Percentiles rank a stretch among this genome's conserved stretches.
phyloP scores from a whole-genome alignment of 2,329 filamentous ascomycete species.

The Cytospora paraplurivora region DNA sequence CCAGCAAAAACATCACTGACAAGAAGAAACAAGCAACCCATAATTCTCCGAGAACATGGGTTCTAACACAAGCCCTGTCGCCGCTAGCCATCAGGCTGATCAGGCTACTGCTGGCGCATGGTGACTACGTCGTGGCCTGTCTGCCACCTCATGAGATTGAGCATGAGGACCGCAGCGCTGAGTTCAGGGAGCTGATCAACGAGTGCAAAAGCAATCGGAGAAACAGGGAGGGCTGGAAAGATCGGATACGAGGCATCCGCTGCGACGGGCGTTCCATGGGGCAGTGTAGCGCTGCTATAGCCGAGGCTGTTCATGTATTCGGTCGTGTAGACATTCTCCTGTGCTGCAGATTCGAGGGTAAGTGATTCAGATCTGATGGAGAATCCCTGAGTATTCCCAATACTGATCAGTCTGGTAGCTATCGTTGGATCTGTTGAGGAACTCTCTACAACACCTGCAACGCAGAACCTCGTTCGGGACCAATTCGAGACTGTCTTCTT shows the following conservation, averaged over 20 bases:
- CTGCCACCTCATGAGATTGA: conserved; percentile 78
- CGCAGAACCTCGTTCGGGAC: conserved; percentile 78
- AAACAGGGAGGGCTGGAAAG: conserved; percentile 76
- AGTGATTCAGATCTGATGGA: conserved; percentile 23
- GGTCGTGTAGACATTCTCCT: conserved; percentile 87
- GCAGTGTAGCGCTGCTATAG: conserved; percentile 82
- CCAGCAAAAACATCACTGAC: conserved; percentile 32
- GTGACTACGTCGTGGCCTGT: conserved; percentile 86
- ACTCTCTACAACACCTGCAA: conserved; percentile 70
- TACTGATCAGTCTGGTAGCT: conserved; percentile 49
- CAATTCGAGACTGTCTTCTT: conserved; percentile 97
- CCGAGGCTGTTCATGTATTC: conserved; percentile 82
- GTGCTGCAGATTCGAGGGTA: conserved; percentile 86
- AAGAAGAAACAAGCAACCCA: conserved; percentile 58
- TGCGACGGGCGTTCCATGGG: conserved; percentile 64
- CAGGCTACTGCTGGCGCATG: conserved; percentile 80
- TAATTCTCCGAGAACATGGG: conserved; percentile 84
- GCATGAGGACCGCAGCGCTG: conserved; percentile 71
- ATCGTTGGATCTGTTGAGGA: conserved; percentile 92
- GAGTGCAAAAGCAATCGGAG: conserved; percentile 65
- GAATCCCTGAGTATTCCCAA: not conserved
- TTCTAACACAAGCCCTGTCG: conserved; percentile 84
- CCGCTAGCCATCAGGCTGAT: conserved; percentile 83
- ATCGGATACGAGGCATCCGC: conserved; percentile 68
- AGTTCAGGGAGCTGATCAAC: conserved; percentile 78